These are phyloP conservation scores for Phytophthora brassicae DNA, from an alignment of 352 stramenopile species.

Conservation along the genomic window DNA sequence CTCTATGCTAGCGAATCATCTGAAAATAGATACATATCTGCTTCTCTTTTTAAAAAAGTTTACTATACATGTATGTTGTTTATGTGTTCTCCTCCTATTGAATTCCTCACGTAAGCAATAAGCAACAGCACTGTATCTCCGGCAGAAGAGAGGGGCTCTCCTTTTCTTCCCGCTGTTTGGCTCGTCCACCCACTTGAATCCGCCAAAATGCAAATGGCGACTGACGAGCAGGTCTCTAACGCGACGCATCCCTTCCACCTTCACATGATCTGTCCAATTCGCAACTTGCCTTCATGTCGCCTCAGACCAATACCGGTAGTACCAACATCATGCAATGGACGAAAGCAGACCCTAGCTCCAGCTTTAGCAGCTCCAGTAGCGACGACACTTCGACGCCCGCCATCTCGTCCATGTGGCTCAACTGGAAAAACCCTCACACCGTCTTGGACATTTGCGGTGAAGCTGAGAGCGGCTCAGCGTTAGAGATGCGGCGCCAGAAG, in stretches of 20 bases:
- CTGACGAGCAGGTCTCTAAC: no score
- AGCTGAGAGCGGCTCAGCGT: constrained; percentile 32
- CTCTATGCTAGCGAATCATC: no score
- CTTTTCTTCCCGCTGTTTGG: constrained; percentile 22
- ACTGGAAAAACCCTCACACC: constrained; percentile 34
- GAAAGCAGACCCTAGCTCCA: constrained; percentile 7
- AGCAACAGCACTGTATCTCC: neutral
- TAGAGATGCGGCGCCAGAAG: constrained; percentile 47
- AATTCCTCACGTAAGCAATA: no score
- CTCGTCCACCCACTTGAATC: constrained; percentile 20
- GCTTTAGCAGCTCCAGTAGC: constrained; percentile 32
- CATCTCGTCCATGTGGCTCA: constrained; percentile 50
- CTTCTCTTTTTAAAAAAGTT: no score
- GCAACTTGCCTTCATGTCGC: constrained; percentile 23
- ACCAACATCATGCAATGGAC: neutral
- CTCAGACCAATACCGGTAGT: constrained; percentile 5
- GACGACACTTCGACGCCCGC: constrained; percentile 23
- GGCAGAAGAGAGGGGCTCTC: neutral
- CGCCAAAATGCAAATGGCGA: constrained; percentile 20
- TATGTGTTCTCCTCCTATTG: constrained; percentile 14
- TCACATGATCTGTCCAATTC: constrained; percentile 27
- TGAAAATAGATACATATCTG: no score
- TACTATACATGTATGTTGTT: neutral
- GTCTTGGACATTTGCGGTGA: constrained; percentile 38
- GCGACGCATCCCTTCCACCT: constrained; percentile 10